A percentile compares a stretch with the other conserved stretches of the same genome.
Evolutionary conservation across 352 stramenopile genomes (phyloP).

Genomic region (Phytophthora chlamydospora): DNA sequence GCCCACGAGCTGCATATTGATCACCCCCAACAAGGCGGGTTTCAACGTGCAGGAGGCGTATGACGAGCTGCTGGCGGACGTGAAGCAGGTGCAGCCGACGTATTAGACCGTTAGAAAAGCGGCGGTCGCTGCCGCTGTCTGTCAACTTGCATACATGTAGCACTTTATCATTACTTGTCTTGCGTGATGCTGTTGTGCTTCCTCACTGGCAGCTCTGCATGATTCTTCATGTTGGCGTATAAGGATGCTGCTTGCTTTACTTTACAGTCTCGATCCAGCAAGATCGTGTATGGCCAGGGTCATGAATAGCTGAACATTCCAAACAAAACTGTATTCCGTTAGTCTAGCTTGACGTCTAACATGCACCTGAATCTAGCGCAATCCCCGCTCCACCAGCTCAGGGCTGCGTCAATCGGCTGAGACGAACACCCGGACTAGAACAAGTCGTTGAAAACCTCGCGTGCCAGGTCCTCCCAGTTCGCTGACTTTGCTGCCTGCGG

Average conservation of each 20-base stretch:
- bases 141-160: conserved; percentile 49
- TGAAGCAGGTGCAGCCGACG: conserved; percentile 87
- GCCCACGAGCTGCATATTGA: conserved; percentile 98
- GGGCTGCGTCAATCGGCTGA: too few species aligned
- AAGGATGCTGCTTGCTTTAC: too few species aligned
- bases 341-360: conserved; percentile 4
- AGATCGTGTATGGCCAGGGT: too few species aligned
- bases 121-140: conserved; percentile 6
- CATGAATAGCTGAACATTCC: conserved; percentile 6
- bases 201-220: conserved; percentile 18
- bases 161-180: conserved; percentile 41
- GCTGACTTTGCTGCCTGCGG: conserved; percentile 40
- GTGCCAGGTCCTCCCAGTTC: conserved; percentile 71
- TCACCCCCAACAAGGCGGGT: conserved; percentile 93
- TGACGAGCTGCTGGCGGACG: conserved; percentile 89
- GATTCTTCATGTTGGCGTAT: too few species aligned
- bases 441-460: conserved; percentile 65
- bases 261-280: too few species aligned
- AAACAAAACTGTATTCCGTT: conserved; percentile 19
- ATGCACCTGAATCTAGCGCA: conserved; percentile 5
- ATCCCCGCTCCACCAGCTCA: background rate
- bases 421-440: conserved; percentile 37
- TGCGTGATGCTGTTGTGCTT: conserved; percentile 27
- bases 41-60: conserved; percentile 91
- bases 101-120: conserved; percentile 65